Conservation (phyloP, 805 yeast species). For the Jamesozyma piceae region DNA sequence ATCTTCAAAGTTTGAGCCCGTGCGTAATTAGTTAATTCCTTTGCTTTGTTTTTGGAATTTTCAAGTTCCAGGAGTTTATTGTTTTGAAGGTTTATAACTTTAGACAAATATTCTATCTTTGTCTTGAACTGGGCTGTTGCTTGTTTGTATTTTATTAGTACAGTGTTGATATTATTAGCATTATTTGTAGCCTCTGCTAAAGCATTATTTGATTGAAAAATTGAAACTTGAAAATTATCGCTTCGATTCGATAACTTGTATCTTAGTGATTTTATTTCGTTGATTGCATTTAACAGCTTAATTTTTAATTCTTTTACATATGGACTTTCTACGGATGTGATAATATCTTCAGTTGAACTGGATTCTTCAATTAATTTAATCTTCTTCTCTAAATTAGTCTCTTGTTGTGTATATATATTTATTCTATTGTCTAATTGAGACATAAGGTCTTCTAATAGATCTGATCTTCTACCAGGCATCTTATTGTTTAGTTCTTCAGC, state of each 20-base stretch:
- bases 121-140: not conserved
- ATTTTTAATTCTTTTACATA: conserved; percentile 5
- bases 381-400: not conserved
- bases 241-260: conserved; percentile 6
- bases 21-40: not conserved
- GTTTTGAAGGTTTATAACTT: not conserved
- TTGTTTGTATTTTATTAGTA: not conserved
- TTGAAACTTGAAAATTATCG: conserved; percentile 1
- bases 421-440: not conserved
- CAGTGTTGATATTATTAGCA: not conserved
- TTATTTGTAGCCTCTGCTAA: not conserved
- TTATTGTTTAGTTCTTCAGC: not conserved
- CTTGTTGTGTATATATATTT: not conserved
- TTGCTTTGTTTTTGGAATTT: not conserved
- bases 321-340: conserved; percentile 4
- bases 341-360: conserved; percentile 2
- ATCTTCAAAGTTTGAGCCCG: not conserved
- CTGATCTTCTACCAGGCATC: not conserved
- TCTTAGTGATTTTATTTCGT: conserved; percentile 6
- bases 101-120: not conserved
- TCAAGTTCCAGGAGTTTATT: not conserved
- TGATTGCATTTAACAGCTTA: conserved; percentile 1
- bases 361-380: not conserved
- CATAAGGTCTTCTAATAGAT: not conserved
- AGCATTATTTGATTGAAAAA: not conserved